Evolutionary conservation across 78 protist genomes (phyloP).

Genomic region (Dictyostelium purpureum): DNA sequence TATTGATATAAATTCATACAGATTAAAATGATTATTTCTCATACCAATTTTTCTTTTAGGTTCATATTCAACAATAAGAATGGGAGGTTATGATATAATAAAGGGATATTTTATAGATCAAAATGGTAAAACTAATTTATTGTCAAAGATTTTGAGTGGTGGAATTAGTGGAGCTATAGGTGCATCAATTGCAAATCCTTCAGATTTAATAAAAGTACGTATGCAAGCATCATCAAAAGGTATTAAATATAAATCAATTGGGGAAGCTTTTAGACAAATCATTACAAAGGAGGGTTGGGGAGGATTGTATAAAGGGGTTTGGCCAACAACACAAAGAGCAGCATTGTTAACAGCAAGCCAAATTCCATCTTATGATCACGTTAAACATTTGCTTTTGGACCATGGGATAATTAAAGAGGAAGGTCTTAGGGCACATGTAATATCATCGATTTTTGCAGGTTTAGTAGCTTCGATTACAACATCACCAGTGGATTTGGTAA

Average conservation of each 20-base stretch:
- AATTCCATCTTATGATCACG: constrained; percentile 73
- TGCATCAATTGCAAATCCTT: constrained; percentile 80
- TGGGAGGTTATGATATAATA: constrained; percentile 72
- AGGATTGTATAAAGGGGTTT: constrained; percentile 71
- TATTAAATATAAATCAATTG: constrained; percentile 27
- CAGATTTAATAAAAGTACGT: constrained; percentile 81
- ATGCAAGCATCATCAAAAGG: constrained; percentile 67
- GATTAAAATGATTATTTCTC: too few relatives aligned
- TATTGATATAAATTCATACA: too few relatives aligned
- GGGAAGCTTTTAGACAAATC: constrained; percentile 44
- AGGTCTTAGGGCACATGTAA: constrained; percentile 24
- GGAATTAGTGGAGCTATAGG: constrained; percentile 65
- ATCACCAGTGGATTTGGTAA: constrained; percentile 65
- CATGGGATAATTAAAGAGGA: constrained; percentile 11
- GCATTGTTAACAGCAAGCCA: constrained; percentile 76
- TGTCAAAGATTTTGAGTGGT: constrained; percentile 48
- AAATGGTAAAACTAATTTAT: not conserved
- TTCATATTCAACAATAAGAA: constrained; percentile 61
- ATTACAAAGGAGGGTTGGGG: constrained; percentile 36
- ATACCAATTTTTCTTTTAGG: too few relatives aligned
- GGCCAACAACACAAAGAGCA: constrained; percentile 76
- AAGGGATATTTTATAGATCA: constrained; percentile 25
- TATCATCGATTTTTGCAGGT: constrained; percentile 70
- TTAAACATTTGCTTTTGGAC: constrained; percentile 57
- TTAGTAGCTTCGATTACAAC: constrained; percentile 65